Evolutionary conservation across 331 rosid species (phyloP).

Genomic region (Stylosanthes scabra): DNA sequence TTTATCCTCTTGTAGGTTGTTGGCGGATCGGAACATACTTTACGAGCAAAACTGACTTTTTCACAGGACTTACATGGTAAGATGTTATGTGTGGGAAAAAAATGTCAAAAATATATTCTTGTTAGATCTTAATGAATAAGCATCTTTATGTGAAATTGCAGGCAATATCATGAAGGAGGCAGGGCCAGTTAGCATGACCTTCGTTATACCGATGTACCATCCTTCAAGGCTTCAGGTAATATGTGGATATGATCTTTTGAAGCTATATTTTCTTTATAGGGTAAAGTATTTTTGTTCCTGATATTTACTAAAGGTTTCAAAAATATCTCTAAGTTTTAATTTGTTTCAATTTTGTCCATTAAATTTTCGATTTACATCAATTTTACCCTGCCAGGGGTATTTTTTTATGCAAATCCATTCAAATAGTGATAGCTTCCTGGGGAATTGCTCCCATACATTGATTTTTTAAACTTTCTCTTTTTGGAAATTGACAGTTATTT

Average conservation of each 20-base stretch:
- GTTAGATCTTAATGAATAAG: constrained; percentile 11
- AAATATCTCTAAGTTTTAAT: no score
- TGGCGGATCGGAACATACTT: constrained; percentile 94
- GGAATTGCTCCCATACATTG: no score
- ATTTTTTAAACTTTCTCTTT: no score
- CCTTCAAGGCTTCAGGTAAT: constrained; percentile 89
- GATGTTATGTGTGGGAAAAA: background rate
- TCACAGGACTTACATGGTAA: constrained; percentile 85
- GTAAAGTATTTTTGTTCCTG: no score
- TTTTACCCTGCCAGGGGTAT: no score
- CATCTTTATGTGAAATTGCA: constrained; percentile 36
- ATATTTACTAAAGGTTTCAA: no score
- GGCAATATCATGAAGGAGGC: constrained; percentile 95
- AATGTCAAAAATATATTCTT: constrained; percentile 11
- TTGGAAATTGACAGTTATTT: no score
- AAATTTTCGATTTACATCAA: no score
- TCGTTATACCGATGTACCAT: constrained; percentile 85
- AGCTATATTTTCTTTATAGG: constrained; percentile 17
- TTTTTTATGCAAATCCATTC: no score
- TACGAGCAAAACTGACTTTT: constrained; percentile 82
- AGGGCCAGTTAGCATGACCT: constrained; percentile 96
- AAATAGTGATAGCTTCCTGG: no score
- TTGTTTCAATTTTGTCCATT: no score
- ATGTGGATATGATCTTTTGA: constrained; percentile 12
- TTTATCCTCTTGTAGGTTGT: constrained; percentile 64